Base-by-base conservation (phyloP, 164 flowering plant species). In the Vitis labrusca region DNA sequence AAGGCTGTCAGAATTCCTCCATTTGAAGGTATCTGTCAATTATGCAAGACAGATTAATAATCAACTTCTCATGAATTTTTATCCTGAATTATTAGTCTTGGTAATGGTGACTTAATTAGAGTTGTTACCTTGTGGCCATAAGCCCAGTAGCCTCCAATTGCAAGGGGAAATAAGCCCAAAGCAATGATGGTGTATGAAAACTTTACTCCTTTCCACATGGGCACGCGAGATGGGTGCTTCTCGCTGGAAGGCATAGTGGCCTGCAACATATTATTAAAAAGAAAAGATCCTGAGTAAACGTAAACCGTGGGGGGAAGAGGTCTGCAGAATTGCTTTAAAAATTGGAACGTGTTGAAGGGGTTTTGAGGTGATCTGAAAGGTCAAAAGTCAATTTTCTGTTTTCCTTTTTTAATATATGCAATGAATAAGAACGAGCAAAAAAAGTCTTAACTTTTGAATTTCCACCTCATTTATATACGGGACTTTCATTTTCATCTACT, bases 151-250 rank as follows among this genome's bases (percentile, higher is more conserved):
- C 96, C 97, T 8, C 79, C 93, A 11, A 91, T 84, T 44, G 94
- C 90, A 0, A 94, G 63, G 12, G 97, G 96, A 67, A 82, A 89
- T 49, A 90, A 62, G 79, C 94, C 90, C 72, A 76, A n/a, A 2
- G 91, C 93, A 11, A 91, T 78, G 29, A 88, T 14, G 1, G 72
- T 5, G 65, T 91, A 91, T 1, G 97, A 83, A 55, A 75, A 47
- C 61, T 82, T 81, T 17, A 83, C 91, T 0, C 88, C 98, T 65
- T 74, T 90, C 92, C 94, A 90, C 97, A 94, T 94, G 37, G 92
- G 86, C 62, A 84, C 82, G 3, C 72, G 73, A 0, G 96, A 81
- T 15, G 94, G 91, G 29, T 77, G 80, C 73, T 88, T 87, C 61
- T 78, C 86, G 44, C 74, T 79, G 0, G 97, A 89, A 10, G 98